Percentiles rank a stretch among this genome's conserved stretches.
Evolutionary conservation across 177 flowering plant genomes (phyloP).

Genomic region (Vitis hybrid): DNA sequence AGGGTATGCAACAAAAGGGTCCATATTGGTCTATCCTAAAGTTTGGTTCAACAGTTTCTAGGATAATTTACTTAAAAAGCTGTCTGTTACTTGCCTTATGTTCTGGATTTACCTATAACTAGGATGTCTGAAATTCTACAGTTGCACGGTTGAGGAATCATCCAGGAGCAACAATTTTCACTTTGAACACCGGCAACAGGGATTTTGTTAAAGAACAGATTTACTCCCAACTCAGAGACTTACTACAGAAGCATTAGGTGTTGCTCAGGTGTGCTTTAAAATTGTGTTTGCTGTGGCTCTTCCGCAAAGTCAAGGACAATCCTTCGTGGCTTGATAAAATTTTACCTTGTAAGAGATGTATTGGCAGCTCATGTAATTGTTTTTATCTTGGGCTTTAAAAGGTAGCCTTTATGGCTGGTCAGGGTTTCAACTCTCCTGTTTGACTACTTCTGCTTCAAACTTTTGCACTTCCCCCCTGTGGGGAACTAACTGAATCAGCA

Average conservation of each 20-base stretch:
- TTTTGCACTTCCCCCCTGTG: no score
- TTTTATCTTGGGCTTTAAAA: no score
- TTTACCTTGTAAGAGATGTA: neutral
- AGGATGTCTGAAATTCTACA: slow-evolving; percentile 24
- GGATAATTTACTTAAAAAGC: neutral
- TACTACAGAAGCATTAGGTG: slow-evolving; percentile 32
- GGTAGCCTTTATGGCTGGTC: no score
- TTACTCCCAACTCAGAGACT: slow-evolving; percentile 36
- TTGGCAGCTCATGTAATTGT: no score
- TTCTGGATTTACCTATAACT: neutral
- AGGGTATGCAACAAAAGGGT: no score
- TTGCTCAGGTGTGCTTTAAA: neutral
- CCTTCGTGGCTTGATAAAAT: neutral
- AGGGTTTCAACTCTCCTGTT: no score
- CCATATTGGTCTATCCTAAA: neutral
- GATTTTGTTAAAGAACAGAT: slow-evolving; percentile 55
- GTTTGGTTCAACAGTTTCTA: neutral
- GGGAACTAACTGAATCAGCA: no score
- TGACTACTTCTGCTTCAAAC: no score
- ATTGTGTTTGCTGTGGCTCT: neutral
- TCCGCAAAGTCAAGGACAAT: neutral
- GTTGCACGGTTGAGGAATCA: slow-evolving; percentile 80
- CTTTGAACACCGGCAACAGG: slow-evolving; percentile 54
- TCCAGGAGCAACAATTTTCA: slow-evolving; percentile 61
- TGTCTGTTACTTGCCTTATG: neutral